Base-by-base conservation (phyloP, 768 basidiomycete species). In the Daedaleopsis sinensis region DNA sequence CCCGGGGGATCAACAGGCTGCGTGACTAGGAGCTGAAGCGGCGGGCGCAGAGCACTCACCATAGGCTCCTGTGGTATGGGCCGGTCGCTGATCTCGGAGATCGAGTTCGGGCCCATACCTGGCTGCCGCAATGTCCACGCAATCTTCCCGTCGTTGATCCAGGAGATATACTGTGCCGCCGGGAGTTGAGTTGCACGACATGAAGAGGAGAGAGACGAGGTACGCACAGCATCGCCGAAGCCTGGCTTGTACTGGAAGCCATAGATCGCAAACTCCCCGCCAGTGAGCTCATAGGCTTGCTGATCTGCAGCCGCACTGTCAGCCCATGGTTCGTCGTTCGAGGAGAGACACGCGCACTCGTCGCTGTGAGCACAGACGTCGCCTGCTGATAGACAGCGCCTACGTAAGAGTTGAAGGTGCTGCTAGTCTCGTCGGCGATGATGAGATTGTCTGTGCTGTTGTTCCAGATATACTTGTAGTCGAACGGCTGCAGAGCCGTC, bases 361-460 rank as follows among this genome's bases (percentile, higher is more conserved):
- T 87, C 83, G 79, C n/a, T 1, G 65, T 68, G 7, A 70, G 49
- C 10, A 57, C 66, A 1, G 71, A 72, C 0, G 69, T 89, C 2
- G 92, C 89, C 68, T 96, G 92, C 72, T 97, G 95, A 72, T 84
- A 91, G 10, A 81, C 82, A 52, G 89, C 90, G 46, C 95, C 95
- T 24, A 75, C 78, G 70, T 90, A 94, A 4, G 82, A 57, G 68
- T 94, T 94, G 44, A 87, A 73, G 27, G 64, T 59, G 0, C 87
- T 85, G 18, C 73, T 71, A 18, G 73, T 73, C 1, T 77, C 68
- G 70, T 94, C 78, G 11, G 76, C 64, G 52, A 93, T 89, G 52
- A 78, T 72, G 37, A 84, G 73, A 59, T 84, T 91, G 38, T 80
- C 76, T 11, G 82, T 75, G 1, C 79, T 83, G 69, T 93, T 91